phyloP scores from a whole-genome alignment of 805 yeast genomes.

The Monosporozyma unispora region DNA sequence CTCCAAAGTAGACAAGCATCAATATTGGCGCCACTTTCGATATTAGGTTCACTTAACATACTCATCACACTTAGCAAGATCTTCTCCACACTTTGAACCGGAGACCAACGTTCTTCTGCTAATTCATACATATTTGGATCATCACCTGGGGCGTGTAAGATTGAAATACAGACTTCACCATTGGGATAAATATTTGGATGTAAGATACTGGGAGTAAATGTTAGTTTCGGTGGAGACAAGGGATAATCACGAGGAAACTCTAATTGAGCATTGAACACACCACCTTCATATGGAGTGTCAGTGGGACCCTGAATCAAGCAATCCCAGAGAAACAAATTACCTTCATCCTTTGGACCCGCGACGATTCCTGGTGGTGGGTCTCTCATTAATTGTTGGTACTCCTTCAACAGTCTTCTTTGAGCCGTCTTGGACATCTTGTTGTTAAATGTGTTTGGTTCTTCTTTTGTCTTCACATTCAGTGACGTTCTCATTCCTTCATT shows the following conservation, averaged over 20 bases:
- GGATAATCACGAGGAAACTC: conserved; percentile 76
- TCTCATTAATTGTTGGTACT: conserved; percentile 72
- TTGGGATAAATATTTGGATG: conserved; percentile 94
- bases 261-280: conserved; percentile 71
- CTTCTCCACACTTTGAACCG: conserved; percentile 96
- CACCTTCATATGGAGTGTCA: conserved; percentile 79
- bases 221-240: conserved; percentile 68
- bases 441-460: neutral
- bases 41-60: conserved; percentile 95
- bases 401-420: conserved; percentile 77
- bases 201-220: conserved; percentile 68
- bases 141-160: conserved; percentile 92
- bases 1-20: conserved; percentile 83
- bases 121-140: conserved; percentile 93
- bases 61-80: conserved; percentile 86
- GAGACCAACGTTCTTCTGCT: conserved; percentile 97
- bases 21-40: conserved; percentile 89
- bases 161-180: conserved; percentile 93
- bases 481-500: too few species aligned
- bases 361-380: conserved; percentile 94
- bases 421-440: conserved; percentile 51
- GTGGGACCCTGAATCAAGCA: conserved; percentile 77
- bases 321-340: conserved; percentile 72
- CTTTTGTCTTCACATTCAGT: neutral
- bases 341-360: conserved; percentile 81